Evolutionary conservation across 2,329 filamentous ascomycete genomes (phyloP).

Genomic region (Aspergillus quadrilineatus): DNA sequence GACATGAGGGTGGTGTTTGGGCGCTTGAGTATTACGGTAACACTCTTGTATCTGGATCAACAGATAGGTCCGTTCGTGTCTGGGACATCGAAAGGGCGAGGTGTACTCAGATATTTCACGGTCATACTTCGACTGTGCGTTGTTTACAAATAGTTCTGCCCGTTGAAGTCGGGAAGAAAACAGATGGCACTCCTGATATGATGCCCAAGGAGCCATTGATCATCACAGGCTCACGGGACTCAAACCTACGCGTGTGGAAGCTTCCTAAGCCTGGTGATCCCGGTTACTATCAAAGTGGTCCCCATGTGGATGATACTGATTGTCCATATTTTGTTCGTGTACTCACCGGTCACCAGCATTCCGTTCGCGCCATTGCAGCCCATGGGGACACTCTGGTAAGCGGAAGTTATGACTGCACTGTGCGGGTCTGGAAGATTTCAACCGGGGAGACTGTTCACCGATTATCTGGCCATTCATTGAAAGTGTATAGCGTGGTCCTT

Average conservation of each 20-base stretch:
- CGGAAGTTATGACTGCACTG: constrained; percentile 92
- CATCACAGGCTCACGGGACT: constrained; percentile 95
- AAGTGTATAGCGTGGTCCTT: constrained; percentile 95
- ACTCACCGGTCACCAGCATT: constrained; percentile 83
- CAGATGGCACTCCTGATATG: constrained; percentile 74
- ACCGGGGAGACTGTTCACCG: constrained; percentile 85
- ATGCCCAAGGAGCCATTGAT: constrained; percentile 94
- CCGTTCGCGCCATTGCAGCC: constrained; percentile 91
- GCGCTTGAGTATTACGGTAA: constrained; percentile 95
- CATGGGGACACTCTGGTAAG: constrained; percentile 95
- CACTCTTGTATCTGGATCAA: constrained; percentile 90
- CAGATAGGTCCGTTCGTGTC: constrained; percentile 95
- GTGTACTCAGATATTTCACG: constrained; percentile 94
- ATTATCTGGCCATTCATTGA: constrained; percentile 81
- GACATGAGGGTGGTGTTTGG: constrained; percentile 97
- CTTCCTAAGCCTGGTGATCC: constrained; percentile 77
- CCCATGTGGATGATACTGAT: constrained; percentile 69
- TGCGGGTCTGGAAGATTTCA: constrained; percentile 95
- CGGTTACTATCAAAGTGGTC: constrained; percentile 74
- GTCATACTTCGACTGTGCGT: constrained; percentile 94
- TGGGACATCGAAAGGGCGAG: constrained; percentile 95
- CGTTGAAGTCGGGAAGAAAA: constrained; percentile 68
- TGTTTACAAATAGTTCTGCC: constrained; percentile 94
- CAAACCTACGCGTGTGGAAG: constrained; percentile 90
- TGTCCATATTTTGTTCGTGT: constrained; percentile 94